phyloP scores from a whole-genome alignment of 306 rosid species.

The Prunus persica region Prunus_persica_NCBIv2 NC_034009.1:23734001-23734500 shows the following conservation, averaged over 20 bases:
- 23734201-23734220: slow-evolving; percentile 46
- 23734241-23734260: background rate
- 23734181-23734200: slow-evolving; percentile 91
- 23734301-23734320: background rate
- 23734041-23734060: background rate
- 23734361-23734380: background rate
- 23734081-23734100: background rate
- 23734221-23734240: background rate
- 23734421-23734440: slow-evolving; percentile 25
- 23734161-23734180: slow-evolving; percentile 92
- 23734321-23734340: background rate
- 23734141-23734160: slow-evolving; percentile 94
- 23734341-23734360: background rate
- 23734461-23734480: slow-evolving; percentile 89
- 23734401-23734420: slow-evolving; percentile 16
- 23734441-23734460: slow-evolving; percentile 90
- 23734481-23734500: slow-evolving; percentile 87
- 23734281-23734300: background rate
- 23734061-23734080: background rate
- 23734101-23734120: background rate
- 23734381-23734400: slow-evolving; percentile 14
- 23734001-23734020: background rate
- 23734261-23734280: background rate
- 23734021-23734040: background rate
- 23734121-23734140: slow-evolving; percentile 13